Evolutionary conservation across 176 grass and related monocot species (phyloP), one percentile per base, ranked within the genome.

Genomic region (Triticum turgidum): DNA sequence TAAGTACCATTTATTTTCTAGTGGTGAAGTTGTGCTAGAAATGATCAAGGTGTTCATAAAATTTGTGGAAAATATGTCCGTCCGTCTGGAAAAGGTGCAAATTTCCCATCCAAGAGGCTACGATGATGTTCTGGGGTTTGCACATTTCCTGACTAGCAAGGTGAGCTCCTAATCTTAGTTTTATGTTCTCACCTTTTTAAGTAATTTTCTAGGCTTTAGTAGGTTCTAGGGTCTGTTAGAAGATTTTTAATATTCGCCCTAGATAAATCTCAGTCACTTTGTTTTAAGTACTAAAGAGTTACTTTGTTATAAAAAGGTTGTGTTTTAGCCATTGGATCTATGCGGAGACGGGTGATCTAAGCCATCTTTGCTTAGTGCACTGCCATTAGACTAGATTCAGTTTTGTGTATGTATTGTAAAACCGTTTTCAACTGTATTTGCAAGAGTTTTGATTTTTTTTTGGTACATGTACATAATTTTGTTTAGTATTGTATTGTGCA

Each of bases 1-100:
- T 15, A 80, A 80, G 77, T 15, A 27, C 77, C 58, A 80, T 64
- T 80, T 80, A 38, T 80, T 80, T 64, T 80, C 77, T 64, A 64
- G 59, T 41, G 59, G 2, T 25, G 41, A 64, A 42, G 34, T 41
- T 27, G 13, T 63, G 58, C 34, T 80, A 22, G 58, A 80, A 63
- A 80, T 80, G 35, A 61, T 80, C 35, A 7, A 64, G n/a, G 6
- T 80, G 13, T 80, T 35, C n/a, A 64, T 64, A 17, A 18, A 64
- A 27, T 63, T 24, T 64, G 77, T 80, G 12, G 35, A 41, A 29
- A 80, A 25, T 20, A 64, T 42, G 34, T 27, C 58, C 4, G 3
- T 64, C 7, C 6, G 22, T 27, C 3, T 64, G 34, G 38, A 64
- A 12, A 80, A 42, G 77, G 7, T 63, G n/a, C 77, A 64, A 42